Evolutionary conservation across 2,329 filamentous ascomycete species (phyloP).

Genomic region (Pseudohalonectria lignicola): DNA sequence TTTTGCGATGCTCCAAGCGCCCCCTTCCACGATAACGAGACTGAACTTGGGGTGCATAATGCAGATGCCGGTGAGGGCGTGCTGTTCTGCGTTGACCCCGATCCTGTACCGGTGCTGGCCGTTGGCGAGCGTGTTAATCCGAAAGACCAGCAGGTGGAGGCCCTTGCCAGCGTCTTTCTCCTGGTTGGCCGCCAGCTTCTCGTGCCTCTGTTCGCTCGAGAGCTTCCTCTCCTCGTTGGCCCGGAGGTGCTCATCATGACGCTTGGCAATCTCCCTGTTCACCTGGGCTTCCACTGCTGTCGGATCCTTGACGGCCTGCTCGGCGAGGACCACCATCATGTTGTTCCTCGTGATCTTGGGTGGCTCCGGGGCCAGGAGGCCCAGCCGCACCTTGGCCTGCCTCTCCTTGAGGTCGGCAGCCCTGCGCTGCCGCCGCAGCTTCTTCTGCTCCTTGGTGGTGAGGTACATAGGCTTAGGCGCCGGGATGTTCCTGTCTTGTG

Average conservation of each 20-base stretch:
- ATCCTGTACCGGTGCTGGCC: slow-evolving; percentile 92
- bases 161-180: slow-evolving; percentile 81
- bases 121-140: slow-evolving; percentile 79
- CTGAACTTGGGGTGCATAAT: slow-evolving; percentile 85
- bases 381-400: slow-evolving; percentile 89
- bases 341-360: slow-evolving; percentile 97
- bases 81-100: slow-evolving; percentile 81
- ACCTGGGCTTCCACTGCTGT: slow-evolving; percentile 94
- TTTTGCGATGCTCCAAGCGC: slow-evolving; percentile 66
- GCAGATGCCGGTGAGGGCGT: slow-evolving; percentile 78
- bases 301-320: slow-evolving; percentile 86
- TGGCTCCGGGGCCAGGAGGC: slow-evolving; percentile 77
- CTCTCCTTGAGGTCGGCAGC: slow-evolving; percentile 92
- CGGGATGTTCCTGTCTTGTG: slow-evolving; percentile 75
- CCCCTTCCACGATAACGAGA: slow-evolving; percentile 85
- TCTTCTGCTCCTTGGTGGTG: slow-evolving; percentile 82
- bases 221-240: slow-evolving; percentile 79
- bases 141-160: slow-evolving; percentile 79
- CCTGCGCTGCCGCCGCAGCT: slow-evolving; percentile 77
- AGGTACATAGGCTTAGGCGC: slow-evolving; percentile 83
- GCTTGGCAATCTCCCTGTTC: slow-evolving; percentile 83
- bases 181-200: slow-evolving; percentile 75
- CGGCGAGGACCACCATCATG: slow-evolving; percentile 91
- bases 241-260: slow-evolving; percentile 65
- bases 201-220: slow-evolving; percentile 74